phyloP scores from a whole-genome alignment of 805 yeast species.

The Teunomyces barrocoloradensis region DNA sequence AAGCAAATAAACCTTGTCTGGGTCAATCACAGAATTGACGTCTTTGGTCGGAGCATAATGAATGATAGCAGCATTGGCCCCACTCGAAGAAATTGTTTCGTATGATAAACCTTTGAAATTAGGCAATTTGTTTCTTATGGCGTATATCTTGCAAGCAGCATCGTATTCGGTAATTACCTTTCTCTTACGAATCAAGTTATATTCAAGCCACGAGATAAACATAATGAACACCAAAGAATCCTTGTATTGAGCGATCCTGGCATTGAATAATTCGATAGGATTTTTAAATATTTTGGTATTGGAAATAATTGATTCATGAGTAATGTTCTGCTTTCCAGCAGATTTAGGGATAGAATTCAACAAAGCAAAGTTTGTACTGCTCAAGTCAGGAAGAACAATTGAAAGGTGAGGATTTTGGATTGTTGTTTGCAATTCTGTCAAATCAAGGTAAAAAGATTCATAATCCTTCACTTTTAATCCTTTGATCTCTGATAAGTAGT shows the following conservation, averaged over 20 bases:
- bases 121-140: constrained; percentile 51
- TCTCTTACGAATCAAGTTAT: constrained; percentile 41
- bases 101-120: constrained; percentile 69
- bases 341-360: constrained; percentile 28
- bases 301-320: constrained; percentile 31
- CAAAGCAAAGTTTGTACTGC: constrained; percentile 31
- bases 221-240: constrained; percentile 79
- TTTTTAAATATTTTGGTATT: constrained; percentile 77
- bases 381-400: constrained; percentile 33
- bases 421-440: constrained; percentile 29
- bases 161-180: constrained; percentile 56
- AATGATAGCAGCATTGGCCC: constrained; percentile 71
- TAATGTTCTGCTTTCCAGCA: constrained; percentile 20
- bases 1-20: constrained; percentile 64
- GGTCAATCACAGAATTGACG: constrained; percentile 59
- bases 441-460: constrained; percentile 55
- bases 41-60: constrained; percentile 71
- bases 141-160: constrained; percentile 58
- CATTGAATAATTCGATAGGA: constrained; percentile 64
- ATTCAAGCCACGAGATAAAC: constrained; percentile 81
- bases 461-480: constrained; percentile 49
- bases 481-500: constrained; percentile 24
- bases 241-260: constrained; percentile 71
- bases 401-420: constrained; percentile 12
- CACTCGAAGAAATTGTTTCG: constrained; percentile 74